A percentile compares a stretch with the other conserved stretches of the same genome.
Evolutionary conservation across 1,284 basidiomycete genomes (phyloP).

Genomic region (Ceratobasidium sp.): DNA sequence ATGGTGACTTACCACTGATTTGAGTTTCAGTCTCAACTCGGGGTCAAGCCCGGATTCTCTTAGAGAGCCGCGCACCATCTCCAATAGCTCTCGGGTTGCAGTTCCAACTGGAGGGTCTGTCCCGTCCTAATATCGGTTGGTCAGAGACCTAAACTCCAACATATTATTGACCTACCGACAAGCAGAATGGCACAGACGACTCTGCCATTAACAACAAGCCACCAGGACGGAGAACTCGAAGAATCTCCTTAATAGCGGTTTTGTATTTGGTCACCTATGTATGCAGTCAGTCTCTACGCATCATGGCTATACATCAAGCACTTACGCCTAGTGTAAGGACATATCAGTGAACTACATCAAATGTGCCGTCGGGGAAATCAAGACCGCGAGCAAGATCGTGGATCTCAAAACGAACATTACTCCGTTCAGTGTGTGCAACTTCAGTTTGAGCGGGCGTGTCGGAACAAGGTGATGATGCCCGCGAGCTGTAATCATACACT

Average conservation of each 20-base stretch:
- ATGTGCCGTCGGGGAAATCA: slow-evolving; percentile 33
- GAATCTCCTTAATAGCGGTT: slow-evolving; percentile 29
- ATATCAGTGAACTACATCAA: slow-evolving; percentile 41
- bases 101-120: slow-evolving; percentile 34
- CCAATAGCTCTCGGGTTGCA: slow-evolving; percentile 37
- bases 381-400: slow-evolving; percentile 37
- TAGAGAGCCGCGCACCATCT: slow-evolving; percentile 37
- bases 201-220: slow-evolving; percentile 41
- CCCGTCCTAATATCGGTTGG: slow-evolving; percentile 26
- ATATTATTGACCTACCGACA: slow-evolving; percentile 20
- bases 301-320: background rate
- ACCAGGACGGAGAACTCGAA: slow-evolving; percentile 38
- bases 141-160: background rate
- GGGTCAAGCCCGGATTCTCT: slow-evolving; percentile 39
- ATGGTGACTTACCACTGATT: slow-evolving; percentile 32
- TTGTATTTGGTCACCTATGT: slow-evolving; percentile 34
- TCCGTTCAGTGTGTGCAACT: slow-evolving; percentile 12
- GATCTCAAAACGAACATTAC: slow-evolving; percentile 40
- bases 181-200: slow-evolving; percentile 38
- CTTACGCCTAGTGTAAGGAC: slow-evolving; percentile 40
- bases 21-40: slow-evolving; percentile 41
- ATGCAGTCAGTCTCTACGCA: background rate
- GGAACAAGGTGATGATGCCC: slow-evolving; percentile 5
- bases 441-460: background rate
- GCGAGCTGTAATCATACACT: slow-evolving; percentile 11